Conservation (phyloP, 129 eudicot species). For the Escallonia rubra region DNA sequence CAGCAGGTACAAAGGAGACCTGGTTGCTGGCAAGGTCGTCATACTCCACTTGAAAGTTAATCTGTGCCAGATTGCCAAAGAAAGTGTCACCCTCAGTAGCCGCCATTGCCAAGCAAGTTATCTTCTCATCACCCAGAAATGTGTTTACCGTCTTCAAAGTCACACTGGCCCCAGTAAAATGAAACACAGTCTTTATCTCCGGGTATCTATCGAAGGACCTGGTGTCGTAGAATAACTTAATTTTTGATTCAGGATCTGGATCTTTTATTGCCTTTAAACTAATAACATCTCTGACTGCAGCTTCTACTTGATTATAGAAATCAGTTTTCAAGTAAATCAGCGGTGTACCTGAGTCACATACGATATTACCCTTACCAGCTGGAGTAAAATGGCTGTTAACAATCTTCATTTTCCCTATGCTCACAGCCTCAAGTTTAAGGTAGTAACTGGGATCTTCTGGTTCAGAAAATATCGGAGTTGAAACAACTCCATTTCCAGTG, state of each 20-base stretch:
- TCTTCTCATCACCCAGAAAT: not conserved
- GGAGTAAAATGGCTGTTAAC: not conserved
- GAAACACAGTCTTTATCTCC: not conserved
- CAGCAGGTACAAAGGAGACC: constrained; percentile 9
- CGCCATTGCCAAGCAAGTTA: not conserved
- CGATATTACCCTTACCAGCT: not conserved
- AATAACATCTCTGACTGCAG: not conserved
- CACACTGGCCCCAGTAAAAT: not conserved
- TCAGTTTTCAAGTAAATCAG: not conserved
- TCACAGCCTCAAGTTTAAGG: not conserved
- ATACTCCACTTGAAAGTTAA: constrained; percentile 1
- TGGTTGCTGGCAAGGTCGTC: not conserved
- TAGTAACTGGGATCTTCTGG: not conserved
- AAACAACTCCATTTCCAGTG: not conserved
- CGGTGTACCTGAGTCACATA: constrained; percentile 3
- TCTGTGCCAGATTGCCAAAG: constrained; percentile 3
- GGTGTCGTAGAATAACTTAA: not conserved
- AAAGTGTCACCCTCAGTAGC: not conserved
- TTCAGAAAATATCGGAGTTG: not conserved
- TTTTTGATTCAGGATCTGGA: not conserved
- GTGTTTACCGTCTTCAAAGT: not conserved
- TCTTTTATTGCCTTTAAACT: not conserved
- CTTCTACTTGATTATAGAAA: not conserved
- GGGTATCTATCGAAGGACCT: not conserved
- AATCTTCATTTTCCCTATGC: not conserved